Evolutionary conservation across 345 rosid species (phyloP).

Genomic region (Stellera chamaejasme): DNA sequence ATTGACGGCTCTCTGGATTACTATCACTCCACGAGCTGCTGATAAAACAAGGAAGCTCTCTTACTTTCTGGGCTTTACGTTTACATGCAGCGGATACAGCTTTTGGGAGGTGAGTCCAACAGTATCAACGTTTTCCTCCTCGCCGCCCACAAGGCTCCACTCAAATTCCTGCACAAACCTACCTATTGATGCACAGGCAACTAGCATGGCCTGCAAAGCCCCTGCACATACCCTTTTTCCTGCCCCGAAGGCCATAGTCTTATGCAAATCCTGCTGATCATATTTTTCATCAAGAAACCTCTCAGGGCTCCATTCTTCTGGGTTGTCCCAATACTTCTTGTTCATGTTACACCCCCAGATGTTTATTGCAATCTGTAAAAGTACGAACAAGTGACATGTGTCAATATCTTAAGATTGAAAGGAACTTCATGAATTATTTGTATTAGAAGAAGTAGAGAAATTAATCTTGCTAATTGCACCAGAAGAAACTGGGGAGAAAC

Average conservation of each 20-base stretch:
- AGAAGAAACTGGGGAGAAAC: background rate
- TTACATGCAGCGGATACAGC: conserved; percentile 60
- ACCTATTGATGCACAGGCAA: conserved; percentile 53
- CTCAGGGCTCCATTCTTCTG: conserved; percentile 75
- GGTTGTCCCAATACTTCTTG: conserved; percentile 57
- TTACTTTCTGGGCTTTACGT: conserved; percentile 42
- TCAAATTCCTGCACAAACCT: conserved; percentile 75
- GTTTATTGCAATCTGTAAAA: conserved; percentile 70
- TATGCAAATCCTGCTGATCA: conserved; percentile 48
- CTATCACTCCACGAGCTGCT: too few species aligned
- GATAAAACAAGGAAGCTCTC: background rate
- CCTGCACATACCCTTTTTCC: conserved; percentile 84
- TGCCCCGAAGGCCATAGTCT: conserved; percentile 91
- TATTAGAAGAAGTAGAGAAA: background rate
- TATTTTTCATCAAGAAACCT: conserved; percentile 49
- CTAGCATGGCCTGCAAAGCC: conserved; percentile 54
- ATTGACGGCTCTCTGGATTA: too few species aligned
- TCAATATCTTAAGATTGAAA: background rate
- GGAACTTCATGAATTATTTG: background rate
- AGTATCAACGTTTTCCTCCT: conserved; percentile 57
- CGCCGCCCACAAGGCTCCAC: conserved; percentile 59
- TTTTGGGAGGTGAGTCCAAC: conserved; percentile 61
- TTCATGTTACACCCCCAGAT: conserved; percentile 90
- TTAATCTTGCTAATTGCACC: background rate
- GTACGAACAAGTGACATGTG: background rate